phyloP scores from a whole-genome alignment of 2,329 filamentous ascomycete genomes.

The Sarocladium brachiariae region DNA sequence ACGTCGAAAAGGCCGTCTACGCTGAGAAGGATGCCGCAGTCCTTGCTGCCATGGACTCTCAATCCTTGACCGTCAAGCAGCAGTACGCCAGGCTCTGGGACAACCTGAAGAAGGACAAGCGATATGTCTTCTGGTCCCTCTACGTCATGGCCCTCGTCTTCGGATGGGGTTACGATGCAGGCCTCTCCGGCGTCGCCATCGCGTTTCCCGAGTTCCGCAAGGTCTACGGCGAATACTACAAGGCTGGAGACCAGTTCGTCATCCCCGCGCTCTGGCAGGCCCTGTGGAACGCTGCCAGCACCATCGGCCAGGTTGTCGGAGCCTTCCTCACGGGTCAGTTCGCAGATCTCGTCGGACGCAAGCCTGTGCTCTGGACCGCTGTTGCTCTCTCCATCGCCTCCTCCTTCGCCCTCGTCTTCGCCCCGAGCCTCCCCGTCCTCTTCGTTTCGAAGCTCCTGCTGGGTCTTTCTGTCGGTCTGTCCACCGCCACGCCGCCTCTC shows the following conservation, averaged over 20 bases:
- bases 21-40: neutral
- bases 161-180: slow-evolving; percentile 28
- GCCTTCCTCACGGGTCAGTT: slow-evolving; percentile 21
- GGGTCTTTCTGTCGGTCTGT: slow-evolving; percentile 20
- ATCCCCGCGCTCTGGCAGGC: slow-evolving; percentile 30
- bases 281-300: slow-evolving; percentile 29
- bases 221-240: slow-evolving; percentile 26
- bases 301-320: slow-evolving; percentile 24
- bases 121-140: slow-evolving; percentile 21
- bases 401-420: slow-evolving; percentile 22
- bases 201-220: slow-evolving; percentile 28
- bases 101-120: slow-evolving; percentile 22
- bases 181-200: slow-evolving; percentile 27
- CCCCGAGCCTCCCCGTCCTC: slow-evolving; percentile 19
- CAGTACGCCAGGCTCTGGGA: slow-evolving; percentile 21
- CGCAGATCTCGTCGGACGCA: slow-evolving; percentile 18
- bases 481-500: slow-evolving; percentile 20
- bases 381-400: slow-evolving; percentile 18
- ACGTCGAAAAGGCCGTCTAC: neutral
- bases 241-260: slow-evolving; percentile 21
- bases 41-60: slow-evolving; percentile 6
- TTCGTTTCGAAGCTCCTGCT: slow-evolving; percentile 23
- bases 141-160: slow-evolving; percentile 28
- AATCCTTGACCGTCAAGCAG: slow-evolving; percentile 18
- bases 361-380: slow-evolving; percentile 18